Percentiles rank a stretch among this genome's conserved stretches.
Evolutionary conservation across 257 asterid genomes (phyloP).

Genomic region (Misopates orontium): DNA sequence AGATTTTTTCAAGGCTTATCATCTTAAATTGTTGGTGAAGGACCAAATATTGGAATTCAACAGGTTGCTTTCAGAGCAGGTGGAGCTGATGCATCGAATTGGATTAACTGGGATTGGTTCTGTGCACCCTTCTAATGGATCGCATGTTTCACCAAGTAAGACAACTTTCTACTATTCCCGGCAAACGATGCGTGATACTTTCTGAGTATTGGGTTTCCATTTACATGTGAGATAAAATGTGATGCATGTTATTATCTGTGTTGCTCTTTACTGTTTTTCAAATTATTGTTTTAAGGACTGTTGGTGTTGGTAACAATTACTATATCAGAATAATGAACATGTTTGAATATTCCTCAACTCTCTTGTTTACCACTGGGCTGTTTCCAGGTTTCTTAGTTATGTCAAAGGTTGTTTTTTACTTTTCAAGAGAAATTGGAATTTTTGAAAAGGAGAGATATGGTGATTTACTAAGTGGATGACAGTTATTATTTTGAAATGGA

Average conservation of each 20-base stretch:
- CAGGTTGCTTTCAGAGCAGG: constrained; percentile 52
- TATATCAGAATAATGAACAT: no score
- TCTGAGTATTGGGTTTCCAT: neutral
- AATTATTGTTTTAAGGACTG: neutral
- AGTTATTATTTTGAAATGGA: no score
- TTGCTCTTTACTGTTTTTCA: constrained; percentile 3
- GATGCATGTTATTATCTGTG: neutral
- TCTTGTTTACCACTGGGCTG: no score
- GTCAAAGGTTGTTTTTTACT: no score
- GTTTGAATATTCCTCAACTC: neutral
- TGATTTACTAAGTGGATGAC: no score
- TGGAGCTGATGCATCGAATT: constrained; percentile 43
- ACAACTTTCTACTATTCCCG: constrained; percentile 10
- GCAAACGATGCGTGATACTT: neutral
- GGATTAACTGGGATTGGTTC: constrained; percentile 37
- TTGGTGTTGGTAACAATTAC: neutral
- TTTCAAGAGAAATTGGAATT: no score
- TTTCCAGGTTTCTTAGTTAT: no score
- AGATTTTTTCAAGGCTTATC: constrained; percentile 62
- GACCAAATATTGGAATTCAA: constrained; percentile 68
- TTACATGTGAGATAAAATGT: neutral
- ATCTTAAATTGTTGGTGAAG: constrained; percentile 47
- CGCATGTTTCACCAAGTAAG: constrained; percentile 46
- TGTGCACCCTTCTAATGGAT: constrained; percentile 43
- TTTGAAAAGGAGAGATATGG: no score